Conservation (phyloP, 1,284 basidiomycete genomes). For the Austroboletus novae-zelandiae region DNA sequence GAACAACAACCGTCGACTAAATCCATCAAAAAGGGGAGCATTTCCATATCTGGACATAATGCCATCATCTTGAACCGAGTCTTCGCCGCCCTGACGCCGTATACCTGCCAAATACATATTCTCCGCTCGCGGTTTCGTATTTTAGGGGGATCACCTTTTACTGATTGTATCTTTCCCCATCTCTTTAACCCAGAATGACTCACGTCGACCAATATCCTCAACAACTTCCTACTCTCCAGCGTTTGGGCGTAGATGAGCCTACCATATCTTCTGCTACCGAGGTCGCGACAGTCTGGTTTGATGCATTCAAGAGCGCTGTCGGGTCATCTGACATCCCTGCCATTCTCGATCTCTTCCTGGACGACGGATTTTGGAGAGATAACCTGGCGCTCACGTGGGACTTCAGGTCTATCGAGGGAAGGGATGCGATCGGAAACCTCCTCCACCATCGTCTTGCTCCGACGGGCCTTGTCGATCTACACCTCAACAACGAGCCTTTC, state of each 20-base stretch:
- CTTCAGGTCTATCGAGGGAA: conserved; percentile 27
- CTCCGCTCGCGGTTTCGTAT: too few relatives aligned
- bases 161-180: too few relatives aligned
- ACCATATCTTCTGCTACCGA: conserved; percentile 18
- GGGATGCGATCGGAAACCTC: conserved; percentile 21
- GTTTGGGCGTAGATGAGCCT: conserved; percentile 25
- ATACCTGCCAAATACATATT: too few relatives aligned
- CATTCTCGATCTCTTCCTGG: conserved; percentile 28
- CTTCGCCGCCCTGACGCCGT: too few relatives aligned
- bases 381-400: conserved; percentile 30
- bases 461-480: conserved; percentile 29
- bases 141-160: too few relatives aligned
- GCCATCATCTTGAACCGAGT: too few relatives aligned
- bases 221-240: conserved; percentile 30
- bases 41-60: too few relatives aligned
- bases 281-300: conserved; percentile 30
- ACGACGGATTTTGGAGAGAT: conserved; percentile 32
- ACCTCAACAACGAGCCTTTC: conserved; percentile 16
- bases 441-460: conserved; percentile 29
- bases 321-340: conserved; percentile 22
- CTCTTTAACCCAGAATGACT: too few relatives aligned
- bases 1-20: too few relatives aligned
- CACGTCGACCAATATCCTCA: conserved; percentile 21
- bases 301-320: conserved; percentile 32
- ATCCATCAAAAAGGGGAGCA: too few relatives aligned